These are phyloP conservation scores for Phyllosticta citribraziliensis DNA, from an alignment of 2,329 filamentous ascomycete species.

Conservation along the genomic window DNA sequence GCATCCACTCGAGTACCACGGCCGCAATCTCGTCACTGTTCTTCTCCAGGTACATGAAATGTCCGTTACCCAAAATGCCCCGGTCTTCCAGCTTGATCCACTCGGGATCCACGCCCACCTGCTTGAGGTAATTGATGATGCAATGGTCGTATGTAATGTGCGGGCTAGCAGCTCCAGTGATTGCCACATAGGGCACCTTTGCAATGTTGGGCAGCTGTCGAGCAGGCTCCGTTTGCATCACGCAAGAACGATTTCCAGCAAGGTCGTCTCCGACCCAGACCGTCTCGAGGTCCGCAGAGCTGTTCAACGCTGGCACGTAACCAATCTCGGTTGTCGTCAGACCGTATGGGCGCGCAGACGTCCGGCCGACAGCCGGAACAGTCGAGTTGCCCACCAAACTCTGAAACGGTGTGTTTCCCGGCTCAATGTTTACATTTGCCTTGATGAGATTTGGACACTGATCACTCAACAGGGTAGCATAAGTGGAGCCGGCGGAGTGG, in stretches of 20 bases:
- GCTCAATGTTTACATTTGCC: conserved; percentile 18
- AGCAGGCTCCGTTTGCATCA: conserved; percentile 16
- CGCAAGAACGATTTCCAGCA: conserved; percentile 15
- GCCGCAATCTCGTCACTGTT: conserved; percentile 39
- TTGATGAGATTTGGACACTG: conserved; percentile 16
- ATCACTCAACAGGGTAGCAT: conserved; percentile 17
- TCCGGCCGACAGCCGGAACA: conserved; percentile 2
- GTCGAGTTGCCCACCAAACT: conserved; percentile 14
- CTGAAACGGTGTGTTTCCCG: conserved; percentile 11
- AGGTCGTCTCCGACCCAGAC: conserved; percentile 14
- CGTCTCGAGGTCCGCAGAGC: conserved; percentile 9
- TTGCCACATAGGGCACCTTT: conserved; percentile 21
- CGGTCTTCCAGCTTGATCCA: conserved; percentile 36
- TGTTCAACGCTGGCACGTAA: conserved; percentile 1
- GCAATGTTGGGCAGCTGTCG: conserved; percentile 18
- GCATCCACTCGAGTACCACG: conserved; percentile 31
- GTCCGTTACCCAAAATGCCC: conserved; percentile 45
- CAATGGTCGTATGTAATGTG: conserved; percentile 26
- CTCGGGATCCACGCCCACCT: conserved; percentile 37
- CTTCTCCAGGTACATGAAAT: conserved; percentile 45
- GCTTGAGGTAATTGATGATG: conserved; percentile 19
- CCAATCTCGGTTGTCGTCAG: conserved; percentile 9
- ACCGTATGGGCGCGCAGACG: conserved; percentile 1
- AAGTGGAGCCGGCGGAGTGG: conserved; percentile 26
- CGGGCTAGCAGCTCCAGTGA: conserved; percentile 22